These are phyloP conservation scores for Fomes fomentarius DNA, from an alignment of 1,284 basidiomycete genomes.

Conservation along the genomic window DNA sequence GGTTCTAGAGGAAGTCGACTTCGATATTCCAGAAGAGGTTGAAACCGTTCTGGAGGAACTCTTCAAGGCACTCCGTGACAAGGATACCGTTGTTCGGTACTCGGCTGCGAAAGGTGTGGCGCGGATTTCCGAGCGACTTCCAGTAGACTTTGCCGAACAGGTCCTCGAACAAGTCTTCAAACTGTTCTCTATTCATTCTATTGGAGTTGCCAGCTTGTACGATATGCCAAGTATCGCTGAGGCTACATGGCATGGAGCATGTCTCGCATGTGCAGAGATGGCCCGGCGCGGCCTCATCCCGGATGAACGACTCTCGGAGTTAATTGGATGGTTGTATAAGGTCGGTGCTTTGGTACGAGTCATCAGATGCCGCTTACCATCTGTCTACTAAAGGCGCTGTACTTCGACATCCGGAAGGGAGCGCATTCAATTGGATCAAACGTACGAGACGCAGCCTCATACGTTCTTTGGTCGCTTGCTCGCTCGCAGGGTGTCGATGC, in stretches of 20 bases:
- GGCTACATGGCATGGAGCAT: slow-evolving; percentile 94
- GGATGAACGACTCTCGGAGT: slow-evolving; percentile 56
- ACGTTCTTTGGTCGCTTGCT: slow-evolving; percentile 94
- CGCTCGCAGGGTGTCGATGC: slow-evolving; percentile 67
- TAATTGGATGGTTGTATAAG: slow-evolving; percentile 82
- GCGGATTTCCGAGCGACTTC: slow-evolving; percentile 82
- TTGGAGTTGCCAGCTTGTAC: slow-evolving; percentile 60
- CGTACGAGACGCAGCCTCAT: slow-evolving; percentile 94
- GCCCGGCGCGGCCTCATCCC: slow-evolving; percentile 80
- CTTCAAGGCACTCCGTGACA: slow-evolving; percentile 81
- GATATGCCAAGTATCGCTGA: slow-evolving; percentile 81
- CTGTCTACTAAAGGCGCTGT: slow-evolving; percentile 71
- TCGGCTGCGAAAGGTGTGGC: slow-evolving; percentile 94
- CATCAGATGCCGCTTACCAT: slow-evolving; percentile 5
- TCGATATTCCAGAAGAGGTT: slow-evolving; percentile 80
- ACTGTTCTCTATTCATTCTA: slow-evolving; percentile 69
- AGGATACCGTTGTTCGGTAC: slow-evolving; percentile 96
- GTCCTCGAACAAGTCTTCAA: slow-evolving; percentile 80
- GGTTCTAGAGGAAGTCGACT: slow-evolving; percentile 44
- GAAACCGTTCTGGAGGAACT: slow-evolving; percentile 80
- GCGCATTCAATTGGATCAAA: slow-evolving; percentile 93
- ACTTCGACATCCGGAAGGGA: slow-evolving; percentile 91
- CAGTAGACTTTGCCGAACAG: slow-evolving; percentile 75
- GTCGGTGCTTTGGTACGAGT: too few relatives aligned
- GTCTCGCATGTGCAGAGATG: slow-evolving; percentile 91